phyloP scores from a whole-genome alignment of 140 eudicot species.

The Erigeron philadelphicus region DNA sequence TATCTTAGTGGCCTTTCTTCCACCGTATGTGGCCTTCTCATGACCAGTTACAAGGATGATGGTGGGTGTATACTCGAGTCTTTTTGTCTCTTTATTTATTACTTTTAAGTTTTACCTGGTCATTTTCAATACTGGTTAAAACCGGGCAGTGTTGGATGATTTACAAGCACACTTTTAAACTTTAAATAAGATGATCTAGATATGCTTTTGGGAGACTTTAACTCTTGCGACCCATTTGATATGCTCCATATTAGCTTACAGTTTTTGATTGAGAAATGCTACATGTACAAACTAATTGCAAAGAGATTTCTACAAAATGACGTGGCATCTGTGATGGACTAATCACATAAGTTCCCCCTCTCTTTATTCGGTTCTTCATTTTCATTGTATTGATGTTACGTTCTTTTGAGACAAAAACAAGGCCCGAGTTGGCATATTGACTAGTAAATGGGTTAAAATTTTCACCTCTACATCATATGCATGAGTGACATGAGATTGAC shows the following conservation, averaged over 20 bases:
- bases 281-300: background rate
- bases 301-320: too few species aligned
- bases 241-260: background rate
- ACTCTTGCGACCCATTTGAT: background rate
- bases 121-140: background rate
- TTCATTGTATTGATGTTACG: background rate
- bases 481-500: conserved; percentile 19
- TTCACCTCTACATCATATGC: background rate
- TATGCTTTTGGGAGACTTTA: background rate
- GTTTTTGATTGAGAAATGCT: background rate
- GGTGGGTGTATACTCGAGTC: conserved; percentile 37
- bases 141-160: background rate
- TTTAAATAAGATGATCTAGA: background rate
- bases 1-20: conserved; percentile 48
- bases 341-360: too few species aligned
- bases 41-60: conserved; percentile 83
- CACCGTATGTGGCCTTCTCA: conserved; percentile 50
- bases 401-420: conserved; percentile 11
- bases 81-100: background rate
- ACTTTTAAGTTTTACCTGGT: background rate
- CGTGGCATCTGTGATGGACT: too few species aligned
- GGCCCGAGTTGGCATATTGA: background rate
- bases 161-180: background rate
- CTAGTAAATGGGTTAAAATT: background rate
- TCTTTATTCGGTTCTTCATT: background rate